Evolutionary conservation across 176 grass and related monocot species (phyloP).

Genomic region (Thalia dealbata): DNA sequence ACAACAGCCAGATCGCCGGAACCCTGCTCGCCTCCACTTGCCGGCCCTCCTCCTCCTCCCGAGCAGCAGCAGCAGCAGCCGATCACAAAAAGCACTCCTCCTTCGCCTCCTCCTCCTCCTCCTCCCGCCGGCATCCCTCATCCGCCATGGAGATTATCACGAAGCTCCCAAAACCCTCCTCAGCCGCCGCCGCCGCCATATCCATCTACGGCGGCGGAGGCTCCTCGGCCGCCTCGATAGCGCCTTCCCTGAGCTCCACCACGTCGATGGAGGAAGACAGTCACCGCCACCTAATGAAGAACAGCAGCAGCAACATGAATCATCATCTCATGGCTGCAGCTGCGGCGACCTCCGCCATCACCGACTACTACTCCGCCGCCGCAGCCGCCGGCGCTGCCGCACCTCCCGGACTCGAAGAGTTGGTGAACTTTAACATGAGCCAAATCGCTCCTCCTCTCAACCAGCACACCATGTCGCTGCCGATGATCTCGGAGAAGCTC

Average conservation of each 20-base stretch:
- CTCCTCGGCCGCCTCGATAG: constrained; percentile 28
- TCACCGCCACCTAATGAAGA: constrained; percentile 35
- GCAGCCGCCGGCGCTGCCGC: constrained; percentile 33
- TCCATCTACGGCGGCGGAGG: constrained; percentile 21
- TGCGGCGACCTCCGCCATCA: constrained; percentile 33
- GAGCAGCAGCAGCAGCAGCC: neutral
- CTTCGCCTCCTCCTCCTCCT: neutral
- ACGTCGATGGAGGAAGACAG: constrained; percentile 67
- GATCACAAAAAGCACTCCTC: neutral
- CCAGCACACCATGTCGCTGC: constrained; percentile 30
- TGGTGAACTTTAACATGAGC: constrained; percentile 31
- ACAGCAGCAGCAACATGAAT: constrained; percentile 20
- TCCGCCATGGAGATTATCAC: neutral
- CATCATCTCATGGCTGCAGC: constrained; percentile 1
- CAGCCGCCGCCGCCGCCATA: neutral
- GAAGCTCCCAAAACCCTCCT: neutral
- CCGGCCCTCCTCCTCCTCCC: neutral
- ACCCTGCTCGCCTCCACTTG: neutral
- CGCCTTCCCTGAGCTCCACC: constrained; percentile 52
- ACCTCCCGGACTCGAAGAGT: constrained; percentile 53
- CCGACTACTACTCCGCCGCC: constrained; percentile 1
- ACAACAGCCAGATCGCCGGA: constrained; percentile 39
- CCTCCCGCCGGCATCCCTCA: neutral
- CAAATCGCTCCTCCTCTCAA: neutral
- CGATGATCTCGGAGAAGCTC: constrained; percentile 71